Evolutionary conservation across 805 yeast species (phyloP).

Genomic region (Priceomyces fermenticarens): DNA sequence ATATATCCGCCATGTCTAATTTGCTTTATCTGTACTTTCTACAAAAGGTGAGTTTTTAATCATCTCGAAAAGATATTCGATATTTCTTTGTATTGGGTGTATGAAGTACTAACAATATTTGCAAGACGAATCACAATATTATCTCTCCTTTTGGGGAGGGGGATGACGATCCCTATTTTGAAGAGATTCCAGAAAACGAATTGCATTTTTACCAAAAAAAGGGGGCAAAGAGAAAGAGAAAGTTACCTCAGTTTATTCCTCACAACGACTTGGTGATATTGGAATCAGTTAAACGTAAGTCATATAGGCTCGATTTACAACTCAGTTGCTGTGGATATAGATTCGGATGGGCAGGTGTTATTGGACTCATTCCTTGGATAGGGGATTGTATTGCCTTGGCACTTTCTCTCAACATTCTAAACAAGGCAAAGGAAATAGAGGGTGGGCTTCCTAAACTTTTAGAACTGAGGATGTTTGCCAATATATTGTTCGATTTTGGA

Average conservation of each 20-base stretch:
- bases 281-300: constrained; percentile 32
- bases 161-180: constrained; percentile 37
- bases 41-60: constrained; percentile 32
- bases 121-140: too few relatives aligned
- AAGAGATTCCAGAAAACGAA: constrained; percentile 37
- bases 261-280: constrained; percentile 30
- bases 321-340: constrained; percentile 38
- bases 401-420: constrained; percentile 29
- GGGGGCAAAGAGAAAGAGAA: constrained; percentile 39
- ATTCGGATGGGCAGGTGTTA: constrained; percentile 42
- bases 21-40: constrained; percentile 33
- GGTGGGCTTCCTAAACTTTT: constrained; percentile 35
- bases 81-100: background rate
- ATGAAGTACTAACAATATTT: too few relatives aligned
- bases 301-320: constrained; percentile 39
- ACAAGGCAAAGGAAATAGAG: constrained; percentile 30
- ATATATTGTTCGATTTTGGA: constrained; percentile 36
- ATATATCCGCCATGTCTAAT: constrained; percentile 20
- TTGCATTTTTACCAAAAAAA: constrained; percentile 39
- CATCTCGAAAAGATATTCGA: background rate
- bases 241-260: constrained; percentile 33
- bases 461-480: constrained; percentile 34
- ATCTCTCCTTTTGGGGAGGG: constrained; percentile 18
- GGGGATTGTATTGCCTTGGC: constrained; percentile 31
- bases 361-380: constrained; percentile 41